Conservation (phyloP, 2,329 filamentous ascomycete genomes). For the Clonostachys solani region DNA sequence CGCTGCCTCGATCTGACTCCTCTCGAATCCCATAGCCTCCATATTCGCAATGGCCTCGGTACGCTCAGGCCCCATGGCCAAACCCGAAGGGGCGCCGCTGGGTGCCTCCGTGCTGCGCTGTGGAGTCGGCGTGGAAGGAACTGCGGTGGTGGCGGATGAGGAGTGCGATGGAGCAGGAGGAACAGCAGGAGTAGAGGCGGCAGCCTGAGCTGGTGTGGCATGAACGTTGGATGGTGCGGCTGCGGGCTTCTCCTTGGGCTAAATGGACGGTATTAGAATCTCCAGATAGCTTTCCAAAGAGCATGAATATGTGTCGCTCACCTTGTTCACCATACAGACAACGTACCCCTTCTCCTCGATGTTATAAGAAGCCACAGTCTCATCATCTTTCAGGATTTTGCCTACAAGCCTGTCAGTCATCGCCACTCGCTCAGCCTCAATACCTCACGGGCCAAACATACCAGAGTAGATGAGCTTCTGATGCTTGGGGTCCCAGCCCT, state of each 20-base stretch:
- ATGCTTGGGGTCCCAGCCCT: constrained; percentile 85
- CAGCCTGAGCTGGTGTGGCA: constrained; percentile 50
- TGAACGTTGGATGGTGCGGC: constrained; percentile 41
- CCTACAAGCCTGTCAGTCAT: constrained; percentile 43
- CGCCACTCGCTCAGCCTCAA: background rate
- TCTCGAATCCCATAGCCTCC: constrained; percentile 95
- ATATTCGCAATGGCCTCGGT: constrained; percentile 83
- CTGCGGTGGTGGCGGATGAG: constrained; percentile 41
- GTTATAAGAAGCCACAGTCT: constrained; percentile 93
- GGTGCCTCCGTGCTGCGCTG: constrained; percentile 35
- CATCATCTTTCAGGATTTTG: constrained; percentile 97
- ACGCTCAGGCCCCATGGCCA: constrained; percentile 81
- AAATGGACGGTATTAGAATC: background rate
- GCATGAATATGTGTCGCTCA: constrained; percentile 31
- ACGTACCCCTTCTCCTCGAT: constrained; percentile 99
- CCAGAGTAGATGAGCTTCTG: constrained; percentile 99
- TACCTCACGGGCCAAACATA: constrained; percentile 36
- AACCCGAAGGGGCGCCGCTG: constrained; percentile 58
- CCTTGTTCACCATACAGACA: constrained; percentile 98
- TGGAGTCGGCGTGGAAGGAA: constrained; percentile 50
- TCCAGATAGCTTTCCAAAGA: background rate
- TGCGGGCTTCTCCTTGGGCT: constrained; percentile 58
- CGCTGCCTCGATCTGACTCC: constrained; percentile 82
- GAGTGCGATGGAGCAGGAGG: constrained; percentile 31
- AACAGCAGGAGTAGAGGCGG: constrained; percentile 59